These are phyloP conservation scores for Fusarium sp. DNA, from an alignment of 2,329 filamentous ascomycete genomes.

Conservation along the genomic window DNA sequence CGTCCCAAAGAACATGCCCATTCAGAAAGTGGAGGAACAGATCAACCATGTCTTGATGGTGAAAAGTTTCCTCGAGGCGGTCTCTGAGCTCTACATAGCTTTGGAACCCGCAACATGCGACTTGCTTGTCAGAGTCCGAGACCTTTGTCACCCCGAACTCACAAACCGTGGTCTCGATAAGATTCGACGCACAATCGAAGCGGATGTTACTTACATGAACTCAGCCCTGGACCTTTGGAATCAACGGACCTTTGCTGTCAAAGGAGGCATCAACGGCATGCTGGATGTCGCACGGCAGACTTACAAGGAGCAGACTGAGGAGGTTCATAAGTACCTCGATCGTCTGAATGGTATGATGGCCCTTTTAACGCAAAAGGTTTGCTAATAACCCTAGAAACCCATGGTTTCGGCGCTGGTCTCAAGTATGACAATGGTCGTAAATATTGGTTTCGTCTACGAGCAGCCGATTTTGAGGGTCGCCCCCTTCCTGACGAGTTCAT, in stretches of 20 bases:
- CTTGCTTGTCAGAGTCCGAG: slow-evolving; percentile 75
- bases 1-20: slow-evolving; percentile 73
- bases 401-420: slow-evolving; percentile 72
- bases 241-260: slow-evolving; percentile 90
- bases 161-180: slow-evolving; percentile 70
- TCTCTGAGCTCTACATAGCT: slow-evolving; percentile 76
- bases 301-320: slow-evolving; percentile 88
- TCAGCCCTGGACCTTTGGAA: slow-evolving; percentile 88
- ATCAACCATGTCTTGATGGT: slow-evolving; percentile 90
- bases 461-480: slow-evolving; percentile 71
- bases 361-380: too few species aligned
- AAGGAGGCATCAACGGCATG: slow-evolving; percentile 84
- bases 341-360: slow-evolving; percentile 70
- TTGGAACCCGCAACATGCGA: slow-evolving; percentile 72
- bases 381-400: slow-evolving; percentile 57
- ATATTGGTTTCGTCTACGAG: slow-evolving; percentile 80
- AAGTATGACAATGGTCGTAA: slow-evolving; percentile 82
- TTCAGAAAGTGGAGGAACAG: slow-evolving; percentile 80
- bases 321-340: slow-evolving; percentile 78
- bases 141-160: slow-evolving; percentile 74
- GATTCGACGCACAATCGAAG: slow-evolving; percentile 80
- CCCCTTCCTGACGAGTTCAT: slow-evolving; percentile 77
- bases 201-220: slow-evolving; percentile 82
- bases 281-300: slow-evolving; percentile 90
- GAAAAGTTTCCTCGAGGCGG: slow-evolving; percentile 81